Evolutionary conservation across 768 basidiomycete genomes (phyloP), one percentile per base, ranked within the genome.

Genomic region (Podaxis mareebaensis): DNA sequence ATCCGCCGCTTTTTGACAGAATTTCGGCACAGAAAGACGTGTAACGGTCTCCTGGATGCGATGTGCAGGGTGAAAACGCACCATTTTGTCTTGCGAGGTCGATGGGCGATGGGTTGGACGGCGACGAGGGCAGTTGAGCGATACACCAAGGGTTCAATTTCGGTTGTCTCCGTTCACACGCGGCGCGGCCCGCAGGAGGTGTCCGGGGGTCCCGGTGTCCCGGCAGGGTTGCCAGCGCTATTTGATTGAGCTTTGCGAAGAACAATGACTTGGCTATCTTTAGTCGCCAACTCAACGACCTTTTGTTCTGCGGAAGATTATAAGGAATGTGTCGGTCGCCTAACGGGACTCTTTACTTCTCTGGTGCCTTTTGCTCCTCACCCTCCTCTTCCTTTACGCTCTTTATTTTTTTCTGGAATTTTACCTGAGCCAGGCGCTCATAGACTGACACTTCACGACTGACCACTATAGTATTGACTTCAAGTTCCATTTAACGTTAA

Each of bases 51-150:
- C 26, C 52, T 44, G n/a, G 33, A 24, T 44, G 40, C 64, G 53
- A 63, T 61, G 33, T 61, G 63, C 72, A 33, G 38, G 65, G 60
- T 60, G 53, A 54, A 63, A 39, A 67, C 79, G 77, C 77, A 80
- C 79, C 79, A 80, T 80, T 71, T 74, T 78, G 72, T 70, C 70
- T 70, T 69, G 70, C 69, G 72, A 63, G 68, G 75, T 77, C 75
- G 75, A 74, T 68, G 65, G 74, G 67, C 74, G 76, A 73, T 77
- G 74, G 71, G 67, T 72, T 70, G 73, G 73, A 73, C 74, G 67
- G 67, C 74, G 73, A 66, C 72, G 67, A 70, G 67, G 65, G 70
- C 71, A 54, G 57, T 71, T 69, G 66, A 70, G 67, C 60, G 61
- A 65, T 71, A 69, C 66, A 63, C 68, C 60, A 61, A 58, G 66